Evolutionary conservation across 164 flowering plant genomes (phyloP).

Genomic region (Euptelea pleiosperma): DNA sequence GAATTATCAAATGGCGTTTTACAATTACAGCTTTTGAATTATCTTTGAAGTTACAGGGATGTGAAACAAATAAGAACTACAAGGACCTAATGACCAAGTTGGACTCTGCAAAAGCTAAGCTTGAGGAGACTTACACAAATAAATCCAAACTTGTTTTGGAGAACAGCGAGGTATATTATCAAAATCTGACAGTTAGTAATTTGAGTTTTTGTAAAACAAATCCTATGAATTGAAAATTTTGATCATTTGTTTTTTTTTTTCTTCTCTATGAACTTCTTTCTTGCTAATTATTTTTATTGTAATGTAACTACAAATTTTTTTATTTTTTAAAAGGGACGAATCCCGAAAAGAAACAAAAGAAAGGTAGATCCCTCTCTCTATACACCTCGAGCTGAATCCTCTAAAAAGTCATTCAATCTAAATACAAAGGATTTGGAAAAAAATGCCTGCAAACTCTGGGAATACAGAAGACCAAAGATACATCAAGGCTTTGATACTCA

Average conservation of each 20-base stretch:
- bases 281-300: neutral
- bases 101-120: slow-evolving; percentile 37
- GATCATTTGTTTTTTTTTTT: too few relatives aligned
- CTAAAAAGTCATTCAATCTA: too few relatives aligned
- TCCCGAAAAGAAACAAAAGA: too few relatives aligned
- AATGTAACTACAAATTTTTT: too few relatives aligned
- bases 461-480: too few relatives aligned
- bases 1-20: neutral
- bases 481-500: too few relatives aligned
- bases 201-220: neutral
- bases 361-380: too few relatives aligned
- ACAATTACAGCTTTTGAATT: neutral
- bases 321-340: too few relatives aligned
- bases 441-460: too few relatives aligned
- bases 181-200: too few relatives aligned
- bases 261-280: neutral
- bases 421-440: too few relatives aligned
- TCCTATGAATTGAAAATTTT: neutral
- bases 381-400: too few relatives aligned
- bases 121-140: slow-evolving; percentile 23
- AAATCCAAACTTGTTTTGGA: slow-evolving; percentile 35
- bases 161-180: slow-evolving; percentile 43
- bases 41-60: slow-evolving; percentile 18
- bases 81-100: slow-evolving; percentile 22
- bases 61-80: slow-evolving; percentile 21